phyloP scores from a whole-genome alignment of 2,329 filamentous ascomycete species.

The Phaeosphaeriaceae sp. region DNA sequence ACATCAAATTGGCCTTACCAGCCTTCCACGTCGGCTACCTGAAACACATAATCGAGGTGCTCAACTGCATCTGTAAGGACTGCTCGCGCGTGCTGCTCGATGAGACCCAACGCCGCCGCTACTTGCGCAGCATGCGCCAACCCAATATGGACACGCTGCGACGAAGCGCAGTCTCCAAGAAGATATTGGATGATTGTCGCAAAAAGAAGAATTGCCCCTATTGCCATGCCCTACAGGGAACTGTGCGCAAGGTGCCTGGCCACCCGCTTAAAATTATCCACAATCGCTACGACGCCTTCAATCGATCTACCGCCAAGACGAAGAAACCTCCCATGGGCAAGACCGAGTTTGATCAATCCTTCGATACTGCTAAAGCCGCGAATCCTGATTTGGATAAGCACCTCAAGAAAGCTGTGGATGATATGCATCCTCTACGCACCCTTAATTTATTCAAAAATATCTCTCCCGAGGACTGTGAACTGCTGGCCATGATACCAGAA shows the following conservation, averaged over 20 bases:
- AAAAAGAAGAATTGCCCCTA: constrained; percentile 84
- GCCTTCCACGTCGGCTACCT: constrained; percentile 97
- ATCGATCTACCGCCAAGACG: constrained; percentile 83
- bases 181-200: constrained; percentile 85
- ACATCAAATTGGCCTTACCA: constrained; percentile 87
- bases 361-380: constrained; percentile 76
- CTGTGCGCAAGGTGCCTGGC: constrained; percentile 84
- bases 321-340: constrained; percentile 86
- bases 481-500: constrained; percentile 84
- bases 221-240: constrained; percentile 83
- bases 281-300: constrained; percentile 88
- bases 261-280: constrained; percentile 90
- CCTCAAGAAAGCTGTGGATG: constrained; percentile 88
- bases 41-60: constrained; percentile 86
- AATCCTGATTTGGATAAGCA: constrained; percentile 90
- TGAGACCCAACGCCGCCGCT: constrained; percentile 77
- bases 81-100: constrained; percentile 84
- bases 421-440: constrained; percentile 87
- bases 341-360: constrained; percentile 82
- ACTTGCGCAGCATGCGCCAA: constrained; percentile 78
- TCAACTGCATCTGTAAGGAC: constrained; percentile 95
- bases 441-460: constrained; percentile 92
- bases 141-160: constrained; percentile 87
- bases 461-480: constrained; percentile 82
- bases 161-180: constrained; percentile 82